Conservation (phyloP, 2,329 filamentous ascomycete genomes). For the Paracoccidioides brasiliensis region DNA sequence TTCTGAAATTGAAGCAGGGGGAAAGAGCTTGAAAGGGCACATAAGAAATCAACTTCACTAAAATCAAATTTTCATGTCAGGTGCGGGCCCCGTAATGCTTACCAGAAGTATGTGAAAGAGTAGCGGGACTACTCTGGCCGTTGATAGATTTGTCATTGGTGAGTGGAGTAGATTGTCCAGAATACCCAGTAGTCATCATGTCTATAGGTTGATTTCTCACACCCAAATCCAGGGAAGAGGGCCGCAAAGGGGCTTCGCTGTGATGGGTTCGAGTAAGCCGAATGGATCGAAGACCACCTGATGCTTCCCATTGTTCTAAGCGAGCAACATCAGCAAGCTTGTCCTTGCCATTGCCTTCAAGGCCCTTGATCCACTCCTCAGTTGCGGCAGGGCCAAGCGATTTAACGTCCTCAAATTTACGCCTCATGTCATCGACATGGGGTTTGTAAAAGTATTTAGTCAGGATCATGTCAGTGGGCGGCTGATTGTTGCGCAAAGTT, state of each 20-base stretch:
- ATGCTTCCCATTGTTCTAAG: conserved; percentile 62
- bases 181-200: conserved; percentile 4
- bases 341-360: conserved; percentile 50
- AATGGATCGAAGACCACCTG: conserved; percentile 18
- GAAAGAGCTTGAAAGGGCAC: background rate
- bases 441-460: conserved; percentile 53
- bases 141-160: conserved; percentile 2
- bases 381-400: conserved; percentile 53
- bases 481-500: conserved; percentile 38
- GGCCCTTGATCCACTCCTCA: conserved; percentile 69
- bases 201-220: conserved; percentile 2
- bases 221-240: conserved; percentile 2
- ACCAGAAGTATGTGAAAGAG: conserved; percentile 9
- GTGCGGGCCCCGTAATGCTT: conserved; percentile 1
- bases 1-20: background rate
- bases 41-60: background rate
- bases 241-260: background rate
- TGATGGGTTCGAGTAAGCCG: background rate
- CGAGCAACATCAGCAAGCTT: conserved; percentile 48
- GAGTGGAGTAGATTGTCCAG: conserved; percentile 6
- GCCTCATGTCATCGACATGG: conserved; percentile 50
- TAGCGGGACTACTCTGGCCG: conserved; percentile 3
- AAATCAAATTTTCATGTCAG: background rate
- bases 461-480: conserved; percentile 38
- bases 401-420: conserved; percentile 51